These are phyloP conservation scores for Dendrothele bispora DNA, from an alignment of 768 basidiomycete genomes.

Conservation along the genomic window DNA sequence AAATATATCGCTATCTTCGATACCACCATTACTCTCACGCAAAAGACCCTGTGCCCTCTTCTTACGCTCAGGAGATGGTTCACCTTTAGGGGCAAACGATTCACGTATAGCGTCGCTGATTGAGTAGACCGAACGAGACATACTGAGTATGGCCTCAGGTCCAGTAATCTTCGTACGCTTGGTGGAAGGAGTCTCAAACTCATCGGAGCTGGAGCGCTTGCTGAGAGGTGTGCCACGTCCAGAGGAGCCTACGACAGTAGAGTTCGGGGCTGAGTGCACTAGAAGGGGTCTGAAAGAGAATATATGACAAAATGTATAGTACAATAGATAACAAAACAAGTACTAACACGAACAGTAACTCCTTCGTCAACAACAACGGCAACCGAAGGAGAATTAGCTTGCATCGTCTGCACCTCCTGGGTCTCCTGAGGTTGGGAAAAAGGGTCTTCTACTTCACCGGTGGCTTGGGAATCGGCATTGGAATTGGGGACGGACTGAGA, in stretches of 20 bases:
- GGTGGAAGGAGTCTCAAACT: background rate
- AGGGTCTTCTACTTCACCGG: background rate
- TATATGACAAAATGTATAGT: background rate
- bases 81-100: background rate
- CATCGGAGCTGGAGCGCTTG: background rate
- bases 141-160: background rate
- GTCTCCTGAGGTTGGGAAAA: background rate
- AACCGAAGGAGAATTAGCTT: too few relatives aligned
- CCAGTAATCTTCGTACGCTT: constrained; percentile 3
- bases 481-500: too few relatives aligned
- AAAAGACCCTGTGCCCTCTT: background rate
- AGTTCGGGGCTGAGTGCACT: background rate
- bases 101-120: background rate
- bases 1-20: background rate
- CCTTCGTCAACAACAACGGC: too few relatives aligned
- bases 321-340: background rate
- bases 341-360: too few relatives aligned
- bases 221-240: background rate
- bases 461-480: too few relatives aligned
- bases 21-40: too few relatives aligned
- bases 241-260: too few relatives aligned
- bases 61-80: background rate
- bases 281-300: background rate
- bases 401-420: background rate
- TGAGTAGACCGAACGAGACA: background rate